A percentile compares a stretch with the other conserved stretches of the same genome.
These are phyloP conservation scores for Chloromonas sp. DNA, from an alignment of 163 green algal genomes.

Conservation along the genomic window DNA sequence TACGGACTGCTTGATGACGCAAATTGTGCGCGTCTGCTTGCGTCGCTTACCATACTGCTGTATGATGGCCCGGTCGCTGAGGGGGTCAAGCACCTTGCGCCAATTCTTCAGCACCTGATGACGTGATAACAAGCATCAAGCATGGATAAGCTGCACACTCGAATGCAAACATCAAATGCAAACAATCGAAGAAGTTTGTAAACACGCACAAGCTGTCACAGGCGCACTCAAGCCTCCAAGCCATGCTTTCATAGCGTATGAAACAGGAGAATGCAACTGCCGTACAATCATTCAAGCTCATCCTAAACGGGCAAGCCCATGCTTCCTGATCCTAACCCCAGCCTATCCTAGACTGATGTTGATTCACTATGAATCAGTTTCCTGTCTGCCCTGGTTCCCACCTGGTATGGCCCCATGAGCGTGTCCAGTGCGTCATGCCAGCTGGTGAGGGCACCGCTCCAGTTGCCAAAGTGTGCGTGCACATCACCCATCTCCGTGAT, in stretches of 20 bases:
- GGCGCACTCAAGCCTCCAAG: too few species aligned
- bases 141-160: too few species aligned
- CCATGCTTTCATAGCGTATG: too few species aligned
- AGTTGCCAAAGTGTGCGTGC: conserved; percentile 54
- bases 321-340: neutral
- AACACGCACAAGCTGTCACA: too few species aligned
- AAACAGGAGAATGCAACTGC: too few species aligned
- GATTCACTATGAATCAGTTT: neutral
- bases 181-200: too few species aligned
- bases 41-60: neutral
- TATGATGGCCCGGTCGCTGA: conserved; percentile 27
- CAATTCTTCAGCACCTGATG: conserved; percentile 48
- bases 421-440: conserved; percentile 57
- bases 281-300: too few species aligned
- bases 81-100: conserved; percentile 31
- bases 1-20: too few species aligned
- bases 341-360: neutral
- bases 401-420: conserved; percentile 58
- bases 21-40: too few species aligned
- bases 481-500: conserved; percentile 56
- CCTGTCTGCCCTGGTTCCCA: neutral
- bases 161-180: too few species aligned
- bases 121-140: too few species aligned
- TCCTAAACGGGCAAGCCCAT: too few species aligned
- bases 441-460: conserved; percentile 32